A percentile compares a stretch with the other conserved stretches of the same genome.
Evolutionary conservation across 2,329 filamentous ascomycete genomes (phyloP).

Genomic region (Lecanicillium sp.): DNA sequence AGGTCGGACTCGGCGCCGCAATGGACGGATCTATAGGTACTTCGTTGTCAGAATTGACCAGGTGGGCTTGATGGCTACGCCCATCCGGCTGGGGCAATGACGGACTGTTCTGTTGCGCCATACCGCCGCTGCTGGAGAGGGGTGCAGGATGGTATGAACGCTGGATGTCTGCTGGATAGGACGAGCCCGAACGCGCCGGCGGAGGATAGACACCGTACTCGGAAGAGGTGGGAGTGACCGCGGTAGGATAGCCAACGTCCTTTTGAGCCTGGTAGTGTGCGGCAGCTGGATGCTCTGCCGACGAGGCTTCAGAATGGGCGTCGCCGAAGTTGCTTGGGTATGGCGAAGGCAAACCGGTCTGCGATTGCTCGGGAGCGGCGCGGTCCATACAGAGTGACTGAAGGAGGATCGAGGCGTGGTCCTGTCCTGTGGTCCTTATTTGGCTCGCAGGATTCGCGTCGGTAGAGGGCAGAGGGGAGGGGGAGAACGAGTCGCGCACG

Average conservation of each 20-base stretch:
- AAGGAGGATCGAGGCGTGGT: conserved; percentile 15
- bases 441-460: too few species aligned
- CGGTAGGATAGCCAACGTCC: conserved; percentile 71
- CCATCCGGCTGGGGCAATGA: conserved; percentile 82
- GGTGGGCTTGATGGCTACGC: conserved; percentile 66
- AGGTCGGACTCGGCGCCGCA: conserved; percentile 85
- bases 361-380: conserved; percentile 67
- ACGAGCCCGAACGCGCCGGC: conserved; percentile 64
- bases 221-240: conserved; percentile 71
- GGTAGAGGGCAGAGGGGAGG: too few species aligned
- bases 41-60: conserved; percentile 90
- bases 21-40: conserved; percentile 99
- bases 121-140: conserved; percentile 71
- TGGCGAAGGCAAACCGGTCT: conserved; percentile 79
- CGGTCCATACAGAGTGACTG: conserved; percentile 46
- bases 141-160: conserved; percentile 75
- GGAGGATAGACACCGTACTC: conserved; percentile 77
- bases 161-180: conserved; percentile 72
- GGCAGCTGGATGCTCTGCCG: conserved; percentile 89
- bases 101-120: conserved; percentile 98
- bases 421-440: too few species aligned
- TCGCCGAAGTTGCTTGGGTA: conserved; percentile 58
- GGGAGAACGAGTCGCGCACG: too few species aligned
- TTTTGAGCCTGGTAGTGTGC: conserved; percentile 79
- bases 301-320: conserved; percentile 75